Conservation (phyloP, 345 rosid species). For the Hypericum androsaemum region DNA sequence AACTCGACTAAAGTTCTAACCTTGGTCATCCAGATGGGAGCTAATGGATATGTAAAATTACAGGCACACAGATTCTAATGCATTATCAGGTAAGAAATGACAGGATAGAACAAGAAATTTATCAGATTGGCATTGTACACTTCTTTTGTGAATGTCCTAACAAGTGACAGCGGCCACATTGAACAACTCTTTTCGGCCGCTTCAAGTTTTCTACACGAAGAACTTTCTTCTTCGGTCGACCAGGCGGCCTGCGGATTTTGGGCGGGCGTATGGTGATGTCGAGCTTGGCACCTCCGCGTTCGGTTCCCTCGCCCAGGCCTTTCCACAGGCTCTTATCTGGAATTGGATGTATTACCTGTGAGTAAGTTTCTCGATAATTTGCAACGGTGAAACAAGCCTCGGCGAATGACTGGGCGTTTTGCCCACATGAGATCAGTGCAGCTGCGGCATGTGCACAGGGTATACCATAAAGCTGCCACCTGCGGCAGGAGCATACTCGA, state of each 20-base stretch:
- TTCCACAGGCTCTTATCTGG: constrained; percentile 31
- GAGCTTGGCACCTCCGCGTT: constrained; percentile 17
- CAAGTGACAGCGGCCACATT: constrained; percentile 45
- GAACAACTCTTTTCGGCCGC: constrained; percentile 43
- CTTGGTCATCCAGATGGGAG: too few relatives aligned
- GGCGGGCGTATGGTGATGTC: constrained; percentile 31
- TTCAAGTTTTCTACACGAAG: constrained; percentile 33
- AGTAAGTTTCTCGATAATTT: constrained; percentile 37
- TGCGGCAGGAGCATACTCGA: constrained; percentile 41
- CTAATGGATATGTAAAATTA: too few relatives aligned
- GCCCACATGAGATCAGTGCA: constrained; percentile 33
- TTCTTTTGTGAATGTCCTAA: constrained; percentile 29
- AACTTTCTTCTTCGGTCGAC: constrained; percentile 56
- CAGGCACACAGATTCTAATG: too few relatives aligned
- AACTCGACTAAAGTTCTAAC: too few relatives aligned
- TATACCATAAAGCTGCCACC: constrained; percentile 48
- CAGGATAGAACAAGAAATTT: too few relatives aligned
- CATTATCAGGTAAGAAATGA: too few relatives aligned
- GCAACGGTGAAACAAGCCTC: constrained; percentile 45
- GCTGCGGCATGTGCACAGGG: constrained; percentile 61
- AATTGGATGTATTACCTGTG: constrained; percentile 27
- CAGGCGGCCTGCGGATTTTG: constrained; percentile 39
- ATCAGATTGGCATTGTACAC: too few relatives aligned
- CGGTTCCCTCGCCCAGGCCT: constrained; percentile 17
- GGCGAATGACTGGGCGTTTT: constrained; percentile 32